These are phyloP conservation scores for Mucor plumbeus DNA, from an alignment of 371 early-diverging fungal species.

Conservation along the genomic window DNA sequence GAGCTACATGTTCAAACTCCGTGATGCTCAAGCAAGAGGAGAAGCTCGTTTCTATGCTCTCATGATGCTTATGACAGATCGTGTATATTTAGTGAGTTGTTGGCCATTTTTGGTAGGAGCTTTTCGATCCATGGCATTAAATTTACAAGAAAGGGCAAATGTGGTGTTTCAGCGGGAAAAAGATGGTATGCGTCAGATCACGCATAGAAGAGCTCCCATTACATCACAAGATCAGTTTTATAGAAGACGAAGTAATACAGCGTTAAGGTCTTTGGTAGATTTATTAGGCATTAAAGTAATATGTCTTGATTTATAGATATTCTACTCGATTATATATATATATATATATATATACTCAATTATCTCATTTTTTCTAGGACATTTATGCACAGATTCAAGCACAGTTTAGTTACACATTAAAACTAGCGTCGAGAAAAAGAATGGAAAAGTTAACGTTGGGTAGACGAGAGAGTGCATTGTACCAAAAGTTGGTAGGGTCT, in stretches of 20 bases:
- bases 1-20: conserved; percentile 75
- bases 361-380: conserved; percentile 33
- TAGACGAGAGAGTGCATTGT: conserved; percentile 42
- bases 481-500: conserved; percentile 39
- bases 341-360: background rate
- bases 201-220: conserved; percentile 51
- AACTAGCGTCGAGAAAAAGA: conserved; percentile 50
- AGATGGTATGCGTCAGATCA: conserved; percentile 36
- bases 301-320: background rate
- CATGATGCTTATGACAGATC: conserved; percentile 74
- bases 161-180: conserved; percentile 52
- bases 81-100: conserved; percentile 69
- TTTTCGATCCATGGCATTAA: conserved; percentile 61
- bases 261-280: conserved; percentile 57
- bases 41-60: conserved; percentile 69
- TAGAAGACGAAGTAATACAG: conserved; percentile 54
- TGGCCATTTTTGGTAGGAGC: conserved; percentile 74
- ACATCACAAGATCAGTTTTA: conserved; percentile 56
- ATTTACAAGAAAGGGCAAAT: conserved; percentile 65
- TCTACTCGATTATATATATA: background rate
- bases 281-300: conserved; percentile 53
- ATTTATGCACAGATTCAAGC: conserved; percentile 59
- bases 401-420: conserved; percentile 60
- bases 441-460: conserved; percentile 51
- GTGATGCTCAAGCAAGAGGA: conserved; percentile 74